Evolutionary conservation across 1,284 basidiomycete genomes (phyloP), one percentile per base, ranked within the genome.

Genomic region (Afroboletus lepidellus): DNA sequence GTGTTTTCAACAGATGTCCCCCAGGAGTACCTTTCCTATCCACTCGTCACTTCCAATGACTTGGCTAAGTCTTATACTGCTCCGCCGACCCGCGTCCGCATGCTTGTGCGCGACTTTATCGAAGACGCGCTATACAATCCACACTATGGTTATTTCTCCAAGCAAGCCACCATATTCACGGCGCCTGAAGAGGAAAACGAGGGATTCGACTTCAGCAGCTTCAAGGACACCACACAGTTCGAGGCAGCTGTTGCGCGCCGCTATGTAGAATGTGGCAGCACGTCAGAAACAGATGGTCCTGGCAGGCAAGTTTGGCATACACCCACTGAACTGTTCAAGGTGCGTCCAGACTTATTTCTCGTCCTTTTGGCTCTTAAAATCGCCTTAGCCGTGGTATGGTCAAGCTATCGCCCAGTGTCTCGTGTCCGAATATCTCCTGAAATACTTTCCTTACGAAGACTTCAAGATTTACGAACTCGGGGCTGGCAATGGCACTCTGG

Each of bases 251-350:
- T 98, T 15, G 87, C 90, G 25, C 73, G 77, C 61, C 80, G 85
- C 57, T 97, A 97, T 67, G 78, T 80, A 36, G 75, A 77, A 13
- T 90, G 90, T 61, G 86, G 82, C 18, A 74, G 72, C 54, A 79
- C 85, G 60, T 61, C 57, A 25, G 77, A 77, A 46, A 76, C 75
- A 38, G 78, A 82, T 33, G 89, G 90, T 3, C 83, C 90, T 15
- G 94, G 94, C 6, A 80, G 85, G 62, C 97, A 99, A 70, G 79
- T 99, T 49, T 99, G 97, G 97, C 97, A 99, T 73, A 99, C 97
- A 0, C 97, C 97, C 0, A 98, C 94, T 2, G 96, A 99, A 69
- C 75, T 99, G 36, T 98, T 99, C 79, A 94, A 96, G 81, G 95
- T 94, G 63, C 56, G 81, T 70, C 13, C 69, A 11, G 33, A 8